phyloP scores from a whole-genome alignment of 1,284 basidiomycete genomes.

The Stereum hirsutum region DNA sequence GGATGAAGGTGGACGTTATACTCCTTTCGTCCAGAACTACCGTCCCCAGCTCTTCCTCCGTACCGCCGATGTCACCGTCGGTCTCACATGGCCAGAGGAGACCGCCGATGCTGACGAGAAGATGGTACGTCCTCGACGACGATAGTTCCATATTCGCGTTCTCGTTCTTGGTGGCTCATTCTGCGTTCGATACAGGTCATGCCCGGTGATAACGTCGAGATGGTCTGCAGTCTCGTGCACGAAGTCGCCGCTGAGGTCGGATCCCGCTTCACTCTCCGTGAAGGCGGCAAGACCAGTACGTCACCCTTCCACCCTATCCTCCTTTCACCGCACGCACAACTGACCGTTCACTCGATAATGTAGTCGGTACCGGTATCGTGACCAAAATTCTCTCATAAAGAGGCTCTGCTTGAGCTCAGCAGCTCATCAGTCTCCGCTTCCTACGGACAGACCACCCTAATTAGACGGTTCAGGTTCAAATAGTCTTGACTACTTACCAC shows the following conservation, averaged over 20 bases:
- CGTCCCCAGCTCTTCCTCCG: conserved; percentile 95
- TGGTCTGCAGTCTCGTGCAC: conserved; percentile 79
- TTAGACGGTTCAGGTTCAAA: no score
- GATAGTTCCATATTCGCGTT: not conserved
- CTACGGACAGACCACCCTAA: no score
- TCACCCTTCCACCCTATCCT: conserved; percentile 9
- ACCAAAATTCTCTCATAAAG: conserved; percentile 64
- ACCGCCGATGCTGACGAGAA: conserved; percentile 71
- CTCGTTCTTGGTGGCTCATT: conserved; percentile 6
- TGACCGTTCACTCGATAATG: conserved; percentile 2
- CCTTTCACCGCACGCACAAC: not conserved
- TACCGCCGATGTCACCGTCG: conserved; percentile 90
- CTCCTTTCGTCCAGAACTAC: conserved; percentile 96
- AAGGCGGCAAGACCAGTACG: conserved; percentile 90
- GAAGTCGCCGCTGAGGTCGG: conserved; percentile 92
- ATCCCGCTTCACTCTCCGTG: conserved; percentile 92
- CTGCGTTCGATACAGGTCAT: conserved; percentile 56
- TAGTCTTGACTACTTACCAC: no score
- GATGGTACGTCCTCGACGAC: conserved; percentile 42
- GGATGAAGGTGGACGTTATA: conserved; percentile 97
- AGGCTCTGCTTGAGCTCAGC: no score
- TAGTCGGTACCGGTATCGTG: conserved; percentile 88
- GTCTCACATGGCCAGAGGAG: conserved; percentile 82
- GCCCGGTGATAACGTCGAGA: conserved; percentile 98
- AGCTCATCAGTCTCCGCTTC: no score